Conservation (phyloP, 257 asterid species). For the Prunella vulgaris region DNA sequence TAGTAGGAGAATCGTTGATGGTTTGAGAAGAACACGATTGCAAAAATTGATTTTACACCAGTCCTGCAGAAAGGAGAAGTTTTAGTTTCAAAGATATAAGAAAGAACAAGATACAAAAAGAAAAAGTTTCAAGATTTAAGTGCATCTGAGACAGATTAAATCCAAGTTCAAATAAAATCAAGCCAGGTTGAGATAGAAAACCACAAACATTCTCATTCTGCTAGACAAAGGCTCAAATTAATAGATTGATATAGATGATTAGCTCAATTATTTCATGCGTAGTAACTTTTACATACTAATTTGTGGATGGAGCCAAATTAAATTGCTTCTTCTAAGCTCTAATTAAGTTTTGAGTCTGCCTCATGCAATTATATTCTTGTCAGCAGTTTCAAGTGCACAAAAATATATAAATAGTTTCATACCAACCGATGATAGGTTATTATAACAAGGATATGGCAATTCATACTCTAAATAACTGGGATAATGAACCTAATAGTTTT, state of each 20-base stretch:
- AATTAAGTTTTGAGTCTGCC: neutral
- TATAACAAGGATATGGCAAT: neutral
- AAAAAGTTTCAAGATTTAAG: too few relatives aligned
- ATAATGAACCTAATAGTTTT: too few relatives aligned
- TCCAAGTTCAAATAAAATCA: too few relatives aligned
- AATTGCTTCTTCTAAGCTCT: neutral
- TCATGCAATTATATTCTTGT: neutral
- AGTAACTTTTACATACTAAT: too few relatives aligned
- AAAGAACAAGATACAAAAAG: neutral
- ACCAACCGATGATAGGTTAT: neutral
- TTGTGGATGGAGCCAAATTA: too few relatives aligned
- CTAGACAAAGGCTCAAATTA: too few relatives aligned
- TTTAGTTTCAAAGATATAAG: neutral
- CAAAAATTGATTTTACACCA: conserved; percentile 59
- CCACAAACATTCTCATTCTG: too few relatives aligned
- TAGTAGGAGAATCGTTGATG: conserved; percentile 68
- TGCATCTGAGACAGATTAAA: too few relatives aligned
- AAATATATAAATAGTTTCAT: neutral
- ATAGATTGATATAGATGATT: too few relatives aligned
- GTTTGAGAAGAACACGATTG: conserved; percentile 78
- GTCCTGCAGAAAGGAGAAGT: conserved; percentile 37
- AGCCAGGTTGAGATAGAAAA: too few relatives aligned
- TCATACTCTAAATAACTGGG: neutral
- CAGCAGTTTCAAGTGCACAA: neutral
- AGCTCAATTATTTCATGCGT: too few relatives aligned